These are phyloP conservation scores for Artemisia annua DNA, from an alignment of 129 eudicot genomes.

Conservation along the genomic window DNA sequence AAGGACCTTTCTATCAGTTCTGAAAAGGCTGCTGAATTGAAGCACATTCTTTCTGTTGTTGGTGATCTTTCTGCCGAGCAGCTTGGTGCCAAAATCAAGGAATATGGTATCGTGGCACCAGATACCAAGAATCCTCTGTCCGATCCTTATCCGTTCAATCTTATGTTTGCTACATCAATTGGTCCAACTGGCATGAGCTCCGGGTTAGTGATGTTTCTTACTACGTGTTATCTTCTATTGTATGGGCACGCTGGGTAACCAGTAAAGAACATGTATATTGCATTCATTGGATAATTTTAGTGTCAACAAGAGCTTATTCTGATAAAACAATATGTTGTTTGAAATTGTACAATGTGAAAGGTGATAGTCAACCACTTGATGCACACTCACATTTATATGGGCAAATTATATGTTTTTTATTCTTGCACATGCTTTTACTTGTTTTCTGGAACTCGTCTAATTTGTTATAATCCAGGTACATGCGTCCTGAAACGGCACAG, in stretches of 20 bases:
- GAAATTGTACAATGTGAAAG: no score
- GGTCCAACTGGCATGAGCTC: constrained; percentile 73
- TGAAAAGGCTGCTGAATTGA: constrained; percentile 62
- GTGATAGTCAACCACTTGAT: no score
- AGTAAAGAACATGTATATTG: no score
- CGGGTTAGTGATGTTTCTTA: constrained; percentile 45
- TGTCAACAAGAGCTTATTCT: no score
- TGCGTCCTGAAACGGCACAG: constrained; percentile 91
- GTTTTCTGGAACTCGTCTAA: not conserved
- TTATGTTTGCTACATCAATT: constrained; percentile 75
- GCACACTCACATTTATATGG: no score
- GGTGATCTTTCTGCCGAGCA: constrained; percentile 70
- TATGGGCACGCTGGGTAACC: no score
- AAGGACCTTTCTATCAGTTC: constrained; percentile 43
- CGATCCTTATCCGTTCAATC: constrained; percentile 71
- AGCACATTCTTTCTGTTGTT: constrained; percentile 64
- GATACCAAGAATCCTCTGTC: constrained; percentile 68
- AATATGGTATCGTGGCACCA: constrained; percentile 65
- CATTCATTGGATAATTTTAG: no score
- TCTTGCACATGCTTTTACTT: not conserved
- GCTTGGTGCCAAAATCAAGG: constrained; percentile 77
- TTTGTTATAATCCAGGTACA: constrained; percentile 47
- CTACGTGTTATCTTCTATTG: no score
- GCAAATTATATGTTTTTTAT: not conserved
- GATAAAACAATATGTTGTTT: no score